Evolutionary conservation across 768 basidiomycete species (phyloP).

Genomic region (Leccinum disarticulatum): DNA sequence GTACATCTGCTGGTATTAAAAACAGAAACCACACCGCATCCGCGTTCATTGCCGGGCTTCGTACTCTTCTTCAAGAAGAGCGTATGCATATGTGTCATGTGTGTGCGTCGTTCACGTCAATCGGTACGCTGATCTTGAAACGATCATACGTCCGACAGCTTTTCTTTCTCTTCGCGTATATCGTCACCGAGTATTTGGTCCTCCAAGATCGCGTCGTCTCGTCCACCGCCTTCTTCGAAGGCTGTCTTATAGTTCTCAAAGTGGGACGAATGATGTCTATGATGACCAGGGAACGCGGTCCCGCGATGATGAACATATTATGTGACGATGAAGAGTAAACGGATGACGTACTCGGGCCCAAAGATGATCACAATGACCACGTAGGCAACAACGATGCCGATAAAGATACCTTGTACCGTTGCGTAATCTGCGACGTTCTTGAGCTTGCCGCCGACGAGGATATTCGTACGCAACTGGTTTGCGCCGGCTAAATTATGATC

Average conservation of each 20-base stretch:
- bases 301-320: not conserved
- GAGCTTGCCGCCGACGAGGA: constrained; percentile 39
- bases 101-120: not conserved
- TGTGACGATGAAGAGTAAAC: not conserved
- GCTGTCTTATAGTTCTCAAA: constrained; percentile 85
- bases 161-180: constrained; percentile 23
- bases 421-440: constrained; percentile 34
- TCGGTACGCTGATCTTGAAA: not conserved
- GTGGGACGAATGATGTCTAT: constrained; percentile 68
- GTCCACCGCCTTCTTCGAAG: no score
- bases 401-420: constrained; percentile 34
- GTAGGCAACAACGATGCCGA: constrained; percentile 79
- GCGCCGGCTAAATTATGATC: constrained; percentile 50
- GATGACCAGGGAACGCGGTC: not conserved
- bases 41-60: not conserved
- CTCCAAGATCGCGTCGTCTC: constrained; percentile 45
- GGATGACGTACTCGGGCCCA: constrained; percentile 65
- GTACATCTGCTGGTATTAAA: not conserved
- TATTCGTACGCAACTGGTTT: constrained; percentile 49
- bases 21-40: not conserved
- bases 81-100: not conserved
- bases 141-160: constrained; percentile 16
- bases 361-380: constrained; percentile 73
- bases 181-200: constrained; percentile 4
- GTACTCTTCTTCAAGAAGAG: not conserved